Percentiles rank a stretch among this genome's conserved stretches.
These are phyloP conservation scores for Nyssa sinensis DNA, from an alignment of 148 eudicot genomes.

Conservation along the genomic window DNA sequence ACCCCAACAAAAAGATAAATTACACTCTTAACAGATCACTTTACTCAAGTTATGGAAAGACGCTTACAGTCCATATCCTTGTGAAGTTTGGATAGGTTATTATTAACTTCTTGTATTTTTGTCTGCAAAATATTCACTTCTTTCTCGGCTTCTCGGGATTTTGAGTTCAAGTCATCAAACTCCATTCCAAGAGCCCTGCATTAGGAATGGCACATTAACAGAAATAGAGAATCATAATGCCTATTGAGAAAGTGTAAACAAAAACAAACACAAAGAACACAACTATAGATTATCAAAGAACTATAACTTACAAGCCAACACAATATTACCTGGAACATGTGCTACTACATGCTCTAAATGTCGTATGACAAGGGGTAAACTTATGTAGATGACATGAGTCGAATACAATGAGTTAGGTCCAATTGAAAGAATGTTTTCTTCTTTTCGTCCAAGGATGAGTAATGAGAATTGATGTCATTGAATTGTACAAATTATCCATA, in stretches of 20 bases:
- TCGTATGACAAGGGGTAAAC: no score
- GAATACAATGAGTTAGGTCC: no score
- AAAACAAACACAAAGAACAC: slow-evolving; percentile 6
- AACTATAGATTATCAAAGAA: background rate
- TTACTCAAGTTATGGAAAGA: slow-evolving; percentile 15
- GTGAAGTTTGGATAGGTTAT: slow-evolving; percentile 47
- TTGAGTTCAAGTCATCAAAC: slow-evolving; percentile 58
- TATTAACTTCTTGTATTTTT: slow-evolving; percentile 70
- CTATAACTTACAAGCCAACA: background rate
- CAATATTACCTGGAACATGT: no score
- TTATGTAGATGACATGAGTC: no score
- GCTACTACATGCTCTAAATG: no score
- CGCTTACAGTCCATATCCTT: slow-evolving; percentile 84
- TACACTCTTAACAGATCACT: background rate
- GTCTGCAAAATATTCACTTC: slow-evolving; percentile 69
- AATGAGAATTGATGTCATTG: no score
- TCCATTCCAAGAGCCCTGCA: slow-evolving; percentile 55
- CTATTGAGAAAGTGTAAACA: slow-evolving; percentile 2
- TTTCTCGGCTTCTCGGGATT: slow-evolving; percentile 77
- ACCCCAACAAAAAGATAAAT: background rate
- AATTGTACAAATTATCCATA: no score
- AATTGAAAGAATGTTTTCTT: no score
- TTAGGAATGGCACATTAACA: slow-evolving; percentile 8
- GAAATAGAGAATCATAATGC: background rate
- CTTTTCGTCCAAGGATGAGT: no score